Evolutionary conservation across 225 moss, liverwort and hornwort genomes (phyloP).

Genomic region (Sphagnum tenellum): DNA sequence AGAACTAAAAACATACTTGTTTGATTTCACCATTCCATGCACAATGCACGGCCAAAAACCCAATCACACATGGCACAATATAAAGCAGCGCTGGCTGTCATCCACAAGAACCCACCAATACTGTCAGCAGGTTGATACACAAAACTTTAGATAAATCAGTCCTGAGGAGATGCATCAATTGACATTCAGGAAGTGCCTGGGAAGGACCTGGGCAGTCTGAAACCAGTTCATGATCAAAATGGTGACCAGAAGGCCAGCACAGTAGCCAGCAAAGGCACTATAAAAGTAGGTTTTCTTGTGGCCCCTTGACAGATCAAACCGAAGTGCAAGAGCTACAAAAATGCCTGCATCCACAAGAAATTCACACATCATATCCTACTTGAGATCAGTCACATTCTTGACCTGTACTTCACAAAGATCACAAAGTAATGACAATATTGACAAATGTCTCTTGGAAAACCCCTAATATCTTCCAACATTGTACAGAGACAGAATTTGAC

Average conservation of each 20-base stretch:
- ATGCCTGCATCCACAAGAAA: conserved; percentile 40
- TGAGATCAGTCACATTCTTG: no score
- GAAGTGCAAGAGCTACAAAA: conserved; percentile 94
- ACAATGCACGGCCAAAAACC: conserved; percentile 85
- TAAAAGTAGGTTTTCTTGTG: conserved; percentile 76
- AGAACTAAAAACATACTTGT: conserved; percentile 23
- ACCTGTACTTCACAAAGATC: no score
- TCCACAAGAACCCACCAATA: not conserved
- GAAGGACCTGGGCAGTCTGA: conserved; percentile 88
- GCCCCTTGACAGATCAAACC: conserved; percentile 88
- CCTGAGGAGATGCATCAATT: not conserved
- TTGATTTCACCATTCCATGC: conserved; percentile 82
- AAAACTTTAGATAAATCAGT: no score
- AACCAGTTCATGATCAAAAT: conserved; percentile 99
- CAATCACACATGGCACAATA: conserved; percentile 95
- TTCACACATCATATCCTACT: no score
- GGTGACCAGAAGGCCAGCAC: conserved; percentile 75
- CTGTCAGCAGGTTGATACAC: no score
- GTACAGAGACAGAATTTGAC: conserved; percentile 10
- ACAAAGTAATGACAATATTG: no score
- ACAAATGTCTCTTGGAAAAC: no score
- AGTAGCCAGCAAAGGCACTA: conserved; percentile 97
- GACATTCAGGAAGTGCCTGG: not conserved
- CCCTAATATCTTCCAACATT: no score
- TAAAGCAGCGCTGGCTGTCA: conserved; percentile 94